These are phyloP conservation scores for Chlamydomonas reinhardtii DNA, from an alignment of 163 green algal genomes.

Conservation along the genomic window DNA sequence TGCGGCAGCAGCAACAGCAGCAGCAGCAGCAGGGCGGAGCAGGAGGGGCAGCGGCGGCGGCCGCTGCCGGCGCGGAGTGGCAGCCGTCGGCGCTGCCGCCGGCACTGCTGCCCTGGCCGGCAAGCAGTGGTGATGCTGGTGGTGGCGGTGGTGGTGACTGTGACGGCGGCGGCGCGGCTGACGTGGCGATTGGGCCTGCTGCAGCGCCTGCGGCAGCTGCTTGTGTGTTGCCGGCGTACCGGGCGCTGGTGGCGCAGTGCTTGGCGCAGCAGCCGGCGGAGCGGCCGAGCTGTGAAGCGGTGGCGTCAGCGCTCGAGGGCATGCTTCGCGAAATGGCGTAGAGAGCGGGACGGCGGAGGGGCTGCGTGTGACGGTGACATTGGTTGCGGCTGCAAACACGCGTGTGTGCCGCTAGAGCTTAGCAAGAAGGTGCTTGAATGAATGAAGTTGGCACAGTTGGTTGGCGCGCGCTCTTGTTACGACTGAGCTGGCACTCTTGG, in stretches of 20 bases:
- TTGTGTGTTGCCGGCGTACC: not conserved
- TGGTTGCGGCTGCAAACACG: too few relatives aligned
- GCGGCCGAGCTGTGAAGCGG: not conserved
- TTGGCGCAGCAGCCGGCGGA: not conserved
- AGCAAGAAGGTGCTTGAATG: too few relatives aligned
- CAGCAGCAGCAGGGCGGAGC: not conserved
- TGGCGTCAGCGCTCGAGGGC: not conserved
- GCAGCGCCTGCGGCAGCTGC: too few relatives aligned
- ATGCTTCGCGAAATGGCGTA: not conserved
- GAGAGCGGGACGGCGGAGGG: too few relatives aligned
- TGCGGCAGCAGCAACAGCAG: not conserved
- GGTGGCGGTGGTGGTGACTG: not conserved
- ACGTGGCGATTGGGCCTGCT: not conserved
- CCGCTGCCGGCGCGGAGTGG: not conserved
- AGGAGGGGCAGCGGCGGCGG: not conserved
- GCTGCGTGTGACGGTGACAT: too few relatives aligned
- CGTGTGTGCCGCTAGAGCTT: too few relatives aligned
- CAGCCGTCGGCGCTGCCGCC: not conserved
- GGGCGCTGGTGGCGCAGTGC: constrained; percentile 2
- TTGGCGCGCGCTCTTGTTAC: too few relatives aligned
- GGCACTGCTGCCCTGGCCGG: constrained; percentile 10
- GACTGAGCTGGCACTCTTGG: too few relatives aligned
- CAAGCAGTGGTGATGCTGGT: not conserved
- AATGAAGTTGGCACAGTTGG: too few relatives aligned
- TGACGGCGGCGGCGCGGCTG: not conserved